phyloP scores from a whole-genome alignment of 2,329 filamentous ascomycete species.

The Colletotrichum acutatum region DNA sequence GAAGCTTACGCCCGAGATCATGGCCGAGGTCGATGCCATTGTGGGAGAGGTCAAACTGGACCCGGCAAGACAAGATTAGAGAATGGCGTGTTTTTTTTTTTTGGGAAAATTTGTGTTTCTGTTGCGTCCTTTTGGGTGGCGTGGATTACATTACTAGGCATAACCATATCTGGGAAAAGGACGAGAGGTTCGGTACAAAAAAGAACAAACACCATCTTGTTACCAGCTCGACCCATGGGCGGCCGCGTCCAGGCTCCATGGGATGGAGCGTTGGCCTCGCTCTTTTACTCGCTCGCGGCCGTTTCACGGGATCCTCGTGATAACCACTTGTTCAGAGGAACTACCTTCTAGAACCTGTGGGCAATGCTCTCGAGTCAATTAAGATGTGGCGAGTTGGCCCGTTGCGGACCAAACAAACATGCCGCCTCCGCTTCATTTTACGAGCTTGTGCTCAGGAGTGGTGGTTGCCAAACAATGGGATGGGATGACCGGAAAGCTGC shows the following conservation, averaged over 20 bases:
- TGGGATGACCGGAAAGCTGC: slow-evolving; percentile 6
- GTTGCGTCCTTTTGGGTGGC: slow-evolving; percentile 4
- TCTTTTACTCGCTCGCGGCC: slow-evolving; percentile 13
- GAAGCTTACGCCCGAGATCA: slow-evolving; percentile 60
- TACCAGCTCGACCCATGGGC: slow-evolving; percentile 12
- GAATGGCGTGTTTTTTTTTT: slow-evolving; percentile 10
- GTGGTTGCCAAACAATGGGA: not conserved
- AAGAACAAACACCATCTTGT: not conserved
- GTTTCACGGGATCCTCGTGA: not conserved
- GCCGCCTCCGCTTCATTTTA: not conserved
- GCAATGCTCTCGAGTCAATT: slow-evolving; percentile 14
- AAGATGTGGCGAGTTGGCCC: not conserved
- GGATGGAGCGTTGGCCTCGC: not conserved
- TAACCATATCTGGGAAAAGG: not conserved
- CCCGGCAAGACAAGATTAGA: slow-evolving; percentile 37
- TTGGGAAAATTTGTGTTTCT: not conserved
- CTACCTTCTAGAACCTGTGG: slow-evolving; percentile 27
- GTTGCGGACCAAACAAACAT: not conserved
- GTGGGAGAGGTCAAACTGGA: slow-evolving; percentile 35
- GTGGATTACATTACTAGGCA: slow-evolving; percentile 2
- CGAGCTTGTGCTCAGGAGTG: not conserved
- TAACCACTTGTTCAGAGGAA: slow-evolving; percentile 12
- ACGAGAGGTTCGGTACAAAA: not conserved
- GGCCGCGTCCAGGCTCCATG: not conserved
- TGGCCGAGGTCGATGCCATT: slow-evolving; percentile 62